A percentile compares a stretch with the other conserved stretches of the same genome.
phyloP scores from a whole-genome alignment of 1,284 basidiomycete species.

The Ustilago vetiveriae region DNA sequence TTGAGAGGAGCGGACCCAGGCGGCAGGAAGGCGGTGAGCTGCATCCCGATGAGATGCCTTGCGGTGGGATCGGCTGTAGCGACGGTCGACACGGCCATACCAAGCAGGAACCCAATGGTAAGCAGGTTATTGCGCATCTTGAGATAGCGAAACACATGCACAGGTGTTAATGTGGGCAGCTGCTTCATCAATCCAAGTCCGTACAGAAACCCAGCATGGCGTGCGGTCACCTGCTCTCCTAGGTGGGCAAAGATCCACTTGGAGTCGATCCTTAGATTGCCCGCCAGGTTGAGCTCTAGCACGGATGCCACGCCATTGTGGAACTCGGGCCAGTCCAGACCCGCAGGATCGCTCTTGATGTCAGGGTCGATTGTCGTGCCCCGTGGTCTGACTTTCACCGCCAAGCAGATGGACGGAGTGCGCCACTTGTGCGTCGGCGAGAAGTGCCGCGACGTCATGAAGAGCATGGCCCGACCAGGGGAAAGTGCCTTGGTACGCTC shows the following conservation, averaged over 20 bases:
- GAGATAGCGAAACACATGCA: conserved; percentile 84
- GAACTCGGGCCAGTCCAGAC: conserved; percentile 89
- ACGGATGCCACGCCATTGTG: conserved; percentile 96
- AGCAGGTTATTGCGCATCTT: conserved; percentile 94
- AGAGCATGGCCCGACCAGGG: conserved; percentile 61
- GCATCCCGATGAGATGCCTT: conserved; percentile 88
- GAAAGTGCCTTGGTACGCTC: conserved; percentile 61
- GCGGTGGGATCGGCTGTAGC: conserved; percentile 86
- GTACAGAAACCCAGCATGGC: conserved; percentile 95
- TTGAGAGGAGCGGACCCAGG: conserved; percentile 86
- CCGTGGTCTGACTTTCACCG: conserved; percentile 50
- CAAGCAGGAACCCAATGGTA: conserved; percentile 89
- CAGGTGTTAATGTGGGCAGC: conserved; percentile 84
- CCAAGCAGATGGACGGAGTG: conserved; percentile 52
- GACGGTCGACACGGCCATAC: conserved; percentile 88
- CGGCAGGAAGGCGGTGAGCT: conserved; percentile 90
- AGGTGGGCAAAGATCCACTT: conserved; percentile 65
- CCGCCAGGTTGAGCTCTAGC: conserved; percentile 74
- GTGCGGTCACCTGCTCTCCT: conserved; percentile 73
- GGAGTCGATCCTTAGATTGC: conserved; percentile 72
- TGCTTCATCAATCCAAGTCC: conserved; percentile 92
- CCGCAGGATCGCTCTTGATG: conserved; percentile 40
- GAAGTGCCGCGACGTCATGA: conserved; percentile 54
- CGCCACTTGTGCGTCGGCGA: conserved; percentile 55
- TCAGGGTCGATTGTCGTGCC: conserved; percentile 42